Evolutionary conservation across 2,329 filamentous ascomycete species (phyloP).

Genomic region (Monilinia polystroma): DNA sequence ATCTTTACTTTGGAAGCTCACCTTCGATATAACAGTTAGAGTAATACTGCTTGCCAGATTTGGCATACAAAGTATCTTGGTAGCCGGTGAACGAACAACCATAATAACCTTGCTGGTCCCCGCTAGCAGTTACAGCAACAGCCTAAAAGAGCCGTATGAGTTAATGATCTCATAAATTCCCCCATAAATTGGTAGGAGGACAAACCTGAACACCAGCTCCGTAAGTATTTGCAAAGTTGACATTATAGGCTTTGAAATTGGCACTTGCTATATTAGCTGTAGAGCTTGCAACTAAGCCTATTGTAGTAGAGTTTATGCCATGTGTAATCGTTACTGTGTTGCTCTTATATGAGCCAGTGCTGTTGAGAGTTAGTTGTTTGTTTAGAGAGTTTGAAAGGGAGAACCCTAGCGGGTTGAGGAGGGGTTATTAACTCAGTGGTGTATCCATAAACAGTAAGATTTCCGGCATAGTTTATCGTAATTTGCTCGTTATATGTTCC

Average conservation of each 20-base stretch:
- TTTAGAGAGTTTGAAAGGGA: background rate
- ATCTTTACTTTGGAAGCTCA: background rate
- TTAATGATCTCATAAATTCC: no score
- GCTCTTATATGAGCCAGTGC: slow-evolving; percentile 3
- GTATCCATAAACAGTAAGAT: slow-evolving; percentile 10
- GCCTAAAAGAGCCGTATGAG: slow-evolving; percentile 40
- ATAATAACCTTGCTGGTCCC: slow-evolving; percentile 52
- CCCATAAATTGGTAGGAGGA: no score
- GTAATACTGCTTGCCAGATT: slow-evolving; percentile 54
- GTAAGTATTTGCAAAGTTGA: slow-evolving; percentile 16
- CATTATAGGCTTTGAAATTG: slow-evolving; percentile 15
- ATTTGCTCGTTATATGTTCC: slow-evolving; percentile 15
- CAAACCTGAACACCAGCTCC: slow-evolving; percentile 18
- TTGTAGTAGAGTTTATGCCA: background rate
- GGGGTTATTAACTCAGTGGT: slow-evolving; percentile 6
- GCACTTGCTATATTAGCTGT: slow-evolving; percentile 3
- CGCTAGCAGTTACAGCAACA: slow-evolving; percentile 52
- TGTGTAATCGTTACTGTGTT: slow-evolving; percentile 14
- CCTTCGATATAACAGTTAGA: slow-evolving; percentile 55
- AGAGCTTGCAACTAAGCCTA: slow-evolving; percentile 10
- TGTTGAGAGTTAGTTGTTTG: background rate
- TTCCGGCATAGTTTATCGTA: slow-evolving; percentile 6
- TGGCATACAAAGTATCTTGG: slow-evolving; percentile 53
- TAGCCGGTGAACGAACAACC: slow-evolving; percentile 52
- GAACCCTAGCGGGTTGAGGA: no score